phyloP scores from a whole-genome alignment of 2,329 filamentous ascomycete genomes.

The Penicillium olsonii region DNA sequence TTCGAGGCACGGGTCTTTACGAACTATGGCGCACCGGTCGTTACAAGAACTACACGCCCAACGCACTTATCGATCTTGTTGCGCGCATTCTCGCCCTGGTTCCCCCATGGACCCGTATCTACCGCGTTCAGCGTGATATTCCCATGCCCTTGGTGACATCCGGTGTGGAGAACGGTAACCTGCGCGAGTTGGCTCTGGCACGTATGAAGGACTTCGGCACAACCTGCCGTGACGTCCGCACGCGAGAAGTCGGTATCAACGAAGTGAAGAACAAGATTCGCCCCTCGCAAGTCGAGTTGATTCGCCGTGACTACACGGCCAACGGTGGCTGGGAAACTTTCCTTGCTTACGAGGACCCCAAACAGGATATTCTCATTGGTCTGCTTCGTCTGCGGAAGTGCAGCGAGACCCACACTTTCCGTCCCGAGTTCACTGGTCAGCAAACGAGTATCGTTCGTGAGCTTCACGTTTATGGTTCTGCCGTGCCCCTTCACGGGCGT shows the following conservation, averaged over 20 bases:
- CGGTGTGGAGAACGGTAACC: constrained; percentile 95
- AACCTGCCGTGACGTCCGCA: constrained; percentile 92
- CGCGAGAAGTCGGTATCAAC: constrained; percentile 95
- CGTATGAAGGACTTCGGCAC: constrained; percentile 99
- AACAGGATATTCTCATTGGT: constrained; percentile 96
- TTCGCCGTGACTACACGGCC: constrained; percentile 88
- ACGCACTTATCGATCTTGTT: constrained; percentile 91
- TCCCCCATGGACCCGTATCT: constrained; percentile 97
- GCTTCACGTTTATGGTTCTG: constrained; percentile 93
- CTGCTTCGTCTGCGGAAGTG: constrained; percentile 88
- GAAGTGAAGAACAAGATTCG: constrained; percentile 99
- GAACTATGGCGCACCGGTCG: constrained; percentile 95
- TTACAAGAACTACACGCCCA: constrained; percentile 98
- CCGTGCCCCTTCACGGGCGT: constrained; percentile 93
- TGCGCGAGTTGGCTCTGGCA: constrained; percentile 89
- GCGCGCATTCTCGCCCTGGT: constrained; percentile 94
- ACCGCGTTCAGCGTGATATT: constrained; percentile 96
- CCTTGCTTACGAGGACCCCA: constrained; percentile 94
- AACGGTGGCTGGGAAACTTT: constrained; percentile 99
- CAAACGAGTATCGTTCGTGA: constrained; percentile 91
- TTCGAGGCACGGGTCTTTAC: constrained; percentile 92
- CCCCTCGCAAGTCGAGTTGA: constrained; percentile 91
- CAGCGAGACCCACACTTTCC: constrained; percentile 86
- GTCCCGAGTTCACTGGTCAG: constrained; percentile 80
- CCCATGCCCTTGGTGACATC: constrained; percentile 99